These are phyloP conservation scores for Carex scoparia DNA, from an alignment of 176 grass and related monocot genomes.

Conservation along the genomic window DNA sequence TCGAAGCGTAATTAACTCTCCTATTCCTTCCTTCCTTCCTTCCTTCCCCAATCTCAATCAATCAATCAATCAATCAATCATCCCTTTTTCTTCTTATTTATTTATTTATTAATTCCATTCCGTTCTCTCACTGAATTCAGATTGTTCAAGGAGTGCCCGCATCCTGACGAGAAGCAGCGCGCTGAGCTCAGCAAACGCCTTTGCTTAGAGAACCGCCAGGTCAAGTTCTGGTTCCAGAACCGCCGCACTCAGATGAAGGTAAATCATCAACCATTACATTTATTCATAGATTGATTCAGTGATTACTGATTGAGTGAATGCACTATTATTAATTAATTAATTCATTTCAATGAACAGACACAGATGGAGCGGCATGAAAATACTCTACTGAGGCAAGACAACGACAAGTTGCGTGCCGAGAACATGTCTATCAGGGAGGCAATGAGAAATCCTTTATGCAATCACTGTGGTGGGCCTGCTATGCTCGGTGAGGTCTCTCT, in stretches of 20 bases:
- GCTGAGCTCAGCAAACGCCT: slow-evolving; percentile 53
- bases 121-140: slow-evolving; percentile 20
- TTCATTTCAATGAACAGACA: slow-evolving; percentile 26
- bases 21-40: too few relatives aligned
- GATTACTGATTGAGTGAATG: too few relatives aligned
- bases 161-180: slow-evolving; percentile 72
- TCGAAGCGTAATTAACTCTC: slow-evolving; percentile 49
- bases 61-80: neutral
- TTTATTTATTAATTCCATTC: neutral
- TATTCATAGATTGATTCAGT: too few relatives aligned
- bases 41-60: neutral
- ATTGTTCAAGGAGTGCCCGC: slow-evolving; percentile 66
- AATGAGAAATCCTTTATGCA: slow-evolving; percentile 42
- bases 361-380: slow-evolving; percentile 66
- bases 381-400: slow-evolving; percentile 57
- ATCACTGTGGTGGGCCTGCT: slow-evolving; percentile 40
- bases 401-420: slow-evolving; percentile 74
- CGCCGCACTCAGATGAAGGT: slow-evolving; percentile 80
- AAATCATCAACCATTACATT: neutral
- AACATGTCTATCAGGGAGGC: slow-evolving; percentile 58
- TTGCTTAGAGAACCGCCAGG: slow-evolving; percentile 52
- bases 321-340: too few relatives aligned
- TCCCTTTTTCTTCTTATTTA: neutral
- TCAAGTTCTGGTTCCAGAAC: slow-evolving; percentile 99
- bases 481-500: slow-evolving; percentile 43